phyloP scores from a whole-genome alignment of 192 early-diverging fungal species.

The Backusella westeae region DNA sequence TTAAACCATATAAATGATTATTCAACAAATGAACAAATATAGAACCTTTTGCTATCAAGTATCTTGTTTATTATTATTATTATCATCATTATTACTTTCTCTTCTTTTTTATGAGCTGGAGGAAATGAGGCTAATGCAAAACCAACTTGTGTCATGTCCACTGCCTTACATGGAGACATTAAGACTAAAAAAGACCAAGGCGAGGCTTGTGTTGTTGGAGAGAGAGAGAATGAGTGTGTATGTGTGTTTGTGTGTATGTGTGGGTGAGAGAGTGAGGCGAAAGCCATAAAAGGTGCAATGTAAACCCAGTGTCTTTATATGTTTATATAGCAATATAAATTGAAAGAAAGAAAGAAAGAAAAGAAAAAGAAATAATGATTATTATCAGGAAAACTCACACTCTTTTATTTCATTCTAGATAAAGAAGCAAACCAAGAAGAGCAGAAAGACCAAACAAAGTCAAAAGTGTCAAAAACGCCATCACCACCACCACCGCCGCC shows the following conservation, averaged over 20 bases:
- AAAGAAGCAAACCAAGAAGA: not conserved
- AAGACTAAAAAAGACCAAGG: not conserved
- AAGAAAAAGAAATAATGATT: not conserved
- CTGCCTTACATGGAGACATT: not conserved
- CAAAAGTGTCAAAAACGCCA: not conserved
- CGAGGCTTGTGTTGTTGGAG: not conserved
- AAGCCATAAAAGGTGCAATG: not conserved
- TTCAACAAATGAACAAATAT: not conserved
- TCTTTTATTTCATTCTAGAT: not conserved
- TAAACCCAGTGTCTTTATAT: not conserved
- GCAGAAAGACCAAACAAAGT: not conserved
- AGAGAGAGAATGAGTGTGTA: not conserved
- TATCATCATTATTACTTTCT: not conserved
- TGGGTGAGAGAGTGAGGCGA: not conserved
- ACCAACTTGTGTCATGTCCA: not conserved
- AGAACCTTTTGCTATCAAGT: not conserved
- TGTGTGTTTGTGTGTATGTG: too few species aligned
- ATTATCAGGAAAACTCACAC: not conserved
- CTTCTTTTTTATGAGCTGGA: not conserved
- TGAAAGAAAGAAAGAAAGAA: not conserved
- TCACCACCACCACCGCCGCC: not conserved
- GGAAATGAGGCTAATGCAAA: not conserved
- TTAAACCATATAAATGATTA: slow-evolving; percentile 11
- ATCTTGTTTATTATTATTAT: not conserved
- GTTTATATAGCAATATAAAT: not conserved